Conservation (phyloP, 2,329 filamentous ascomycete species). For the Penicillium sclerotiorum region DNA sequence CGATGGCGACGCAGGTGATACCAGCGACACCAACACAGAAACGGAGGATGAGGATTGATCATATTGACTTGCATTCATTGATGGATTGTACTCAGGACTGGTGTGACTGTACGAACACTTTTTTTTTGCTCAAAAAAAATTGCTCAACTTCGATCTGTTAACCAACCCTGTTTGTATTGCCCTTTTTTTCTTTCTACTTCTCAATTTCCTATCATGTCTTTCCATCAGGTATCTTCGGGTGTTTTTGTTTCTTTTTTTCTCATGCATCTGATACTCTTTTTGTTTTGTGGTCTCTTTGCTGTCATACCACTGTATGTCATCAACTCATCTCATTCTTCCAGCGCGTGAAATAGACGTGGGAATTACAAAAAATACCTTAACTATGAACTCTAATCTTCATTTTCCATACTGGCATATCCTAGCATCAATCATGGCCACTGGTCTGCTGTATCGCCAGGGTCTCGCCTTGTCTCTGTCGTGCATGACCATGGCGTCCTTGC, state of each 20-base stretch:
- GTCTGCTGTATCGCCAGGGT: neutral
- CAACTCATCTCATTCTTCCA: slow-evolving; percentile 5
- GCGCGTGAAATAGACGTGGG: slow-evolving; percentile 18
- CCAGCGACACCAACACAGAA: slow-evolving; percentile 66
- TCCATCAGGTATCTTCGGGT: slow-evolving; percentile 22
- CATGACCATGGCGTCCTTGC: neutral
- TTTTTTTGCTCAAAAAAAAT: slow-evolving; percentile 7
- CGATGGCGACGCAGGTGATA: slow-evolving; percentile 63
- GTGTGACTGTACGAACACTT: slow-evolving; percentile 22
- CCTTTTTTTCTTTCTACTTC: neutral
- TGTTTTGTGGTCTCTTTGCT: neutral
- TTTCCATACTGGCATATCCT: neutral
- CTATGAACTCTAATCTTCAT: neutral
- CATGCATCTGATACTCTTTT: neutral
- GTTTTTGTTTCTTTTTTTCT: slow-evolving; percentile 6
- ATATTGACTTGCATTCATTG: slow-evolving; percentile 20
- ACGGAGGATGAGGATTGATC: slow-evolving; percentile 73
- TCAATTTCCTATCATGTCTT: slow-evolving; percentile 4
- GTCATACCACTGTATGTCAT: neutral
- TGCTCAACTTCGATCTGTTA: slow-evolving; percentile 9
- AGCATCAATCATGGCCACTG: neutral
- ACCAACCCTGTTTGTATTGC: neutral
- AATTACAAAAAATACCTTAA: slow-evolving; percentile 11
- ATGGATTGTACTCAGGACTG: slow-evolving; percentile 22
- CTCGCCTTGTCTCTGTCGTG: slow-evolving; percentile 4